Percentiles rank a stretch among this genome's conserved stretches.
Evolutionary conservation across 805 yeast species (phyloP).

Genomic region (Pichia rugopelliculosa): DNA sequence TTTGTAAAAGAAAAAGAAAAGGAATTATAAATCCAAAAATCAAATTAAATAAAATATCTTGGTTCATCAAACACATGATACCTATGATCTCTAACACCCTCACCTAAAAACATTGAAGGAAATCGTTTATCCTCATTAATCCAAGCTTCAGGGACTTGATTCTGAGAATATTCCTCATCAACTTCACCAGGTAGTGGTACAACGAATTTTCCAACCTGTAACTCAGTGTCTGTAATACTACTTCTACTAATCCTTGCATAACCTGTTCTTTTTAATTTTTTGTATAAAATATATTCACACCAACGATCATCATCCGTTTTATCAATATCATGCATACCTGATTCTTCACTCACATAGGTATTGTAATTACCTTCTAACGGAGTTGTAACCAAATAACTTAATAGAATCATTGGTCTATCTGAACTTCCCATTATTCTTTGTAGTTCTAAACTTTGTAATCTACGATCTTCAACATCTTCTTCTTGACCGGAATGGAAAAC

Average conservation of each 20-base stretch:
- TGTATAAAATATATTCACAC: conserved; percentile 94
- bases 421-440: conserved; percentile 74
- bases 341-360: conserved; percentile 75
- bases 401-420: conserved; percentile 74
- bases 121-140: conserved; percentile 45
- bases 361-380: conserved; percentile 88
- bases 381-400: conserved; percentile 84
- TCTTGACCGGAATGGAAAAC: conserved; percentile 99
- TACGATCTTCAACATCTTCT: conserved; percentile 90
- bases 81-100: conserved; percentile 88
- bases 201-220: conserved; percentile 90
- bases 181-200: conserved; percentile 30
- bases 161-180: conserved; percentile 26
- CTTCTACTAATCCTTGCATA: conserved; percentile 92
- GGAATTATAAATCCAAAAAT: background rate
- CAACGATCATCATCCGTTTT: conserved; percentile 93
- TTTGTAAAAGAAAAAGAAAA: background rate
- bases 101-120: conserved; percentile 76
- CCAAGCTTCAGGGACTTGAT: conserved; percentile 39
- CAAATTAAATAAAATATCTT: conserved; percentile 48
- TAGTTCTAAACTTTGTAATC: conserved; percentile 73
- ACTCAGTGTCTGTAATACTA: conserved; percentile 92
- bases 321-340: conserved; percentile 92
- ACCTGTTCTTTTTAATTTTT: conserved; percentile 78
- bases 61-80: conserved; percentile 96